Evolutionary conservation across 352 stramenopile genomes (phyloP), one percentile per base, ranked within the genome.

Genomic region (Phytopythium litorale): DNA sequence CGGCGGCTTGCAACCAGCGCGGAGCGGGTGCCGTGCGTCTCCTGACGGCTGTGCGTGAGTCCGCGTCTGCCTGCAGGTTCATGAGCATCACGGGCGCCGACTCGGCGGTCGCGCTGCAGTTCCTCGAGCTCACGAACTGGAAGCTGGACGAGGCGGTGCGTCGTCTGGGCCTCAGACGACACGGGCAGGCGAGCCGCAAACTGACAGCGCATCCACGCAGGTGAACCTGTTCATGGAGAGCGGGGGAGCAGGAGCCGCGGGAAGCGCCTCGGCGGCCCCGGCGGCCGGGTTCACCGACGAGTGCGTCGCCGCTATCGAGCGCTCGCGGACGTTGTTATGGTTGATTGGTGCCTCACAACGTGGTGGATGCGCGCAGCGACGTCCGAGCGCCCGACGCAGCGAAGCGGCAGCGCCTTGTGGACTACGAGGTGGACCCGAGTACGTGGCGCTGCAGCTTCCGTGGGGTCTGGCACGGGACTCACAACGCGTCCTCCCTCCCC

Each of bases 191-290:
- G 33, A 38, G 4, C 33, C 7, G 33, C 33, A 2, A 38, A 53
- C 48, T 28, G 46, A 33, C 25, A 40, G 21, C 12, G 9, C 21
- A 8, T 33, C 9, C 4, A 21, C 13, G 6, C 56, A 88, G 80
- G 77, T 94, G 18, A 92, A 91, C 63, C 55, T 94, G 43, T 94
- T 83, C 64, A 92, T 95, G 86, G 86, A 95, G 56, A 95, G 80
- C 59, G 86, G 79, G 1, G 72, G 75, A n/a, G 53, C 33, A 9
- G 66, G 64, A 37, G 71, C 7, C 11, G 5, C 71, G 58, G 71
- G 71, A 23, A 56, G 56, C 28, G 71, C 61, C 48, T 70, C 67
- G 33, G 76, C 79, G n/a, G 71, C 73, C 11, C 61, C 65, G 25
- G 76, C 67, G 0, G 50, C 50, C 15, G 68, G 64, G 33, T 80